These are phyloP conservation scores for Lentinula guzmanii DNA, from an alignment of 768 basidiomycete genomes.

Conservation along the genomic window DNA sequence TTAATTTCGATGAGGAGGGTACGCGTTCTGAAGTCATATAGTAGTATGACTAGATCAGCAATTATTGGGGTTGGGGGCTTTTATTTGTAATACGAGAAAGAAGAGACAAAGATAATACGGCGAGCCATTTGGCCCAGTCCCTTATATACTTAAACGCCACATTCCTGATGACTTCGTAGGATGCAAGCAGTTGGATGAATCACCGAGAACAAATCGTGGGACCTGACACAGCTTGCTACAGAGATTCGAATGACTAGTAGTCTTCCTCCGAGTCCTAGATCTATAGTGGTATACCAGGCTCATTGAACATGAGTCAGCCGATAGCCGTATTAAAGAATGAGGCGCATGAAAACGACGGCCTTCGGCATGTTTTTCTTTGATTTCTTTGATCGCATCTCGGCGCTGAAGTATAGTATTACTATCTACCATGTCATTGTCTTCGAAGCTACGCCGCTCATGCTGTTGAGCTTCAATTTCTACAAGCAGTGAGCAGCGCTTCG, in stretches of 20 bases:
- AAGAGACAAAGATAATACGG: background rate
- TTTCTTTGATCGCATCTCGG: no score
- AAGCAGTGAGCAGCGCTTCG: no score
- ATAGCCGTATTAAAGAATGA: background rate
- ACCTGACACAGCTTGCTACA: background rate
- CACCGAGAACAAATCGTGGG: background rate
- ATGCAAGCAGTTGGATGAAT: background rate
- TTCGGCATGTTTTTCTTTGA: background rate
- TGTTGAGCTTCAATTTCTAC: no score
- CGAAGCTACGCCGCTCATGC: no score
- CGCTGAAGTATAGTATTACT: no score
- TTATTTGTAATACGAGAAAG: background rate
- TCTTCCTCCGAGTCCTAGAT: background rate
- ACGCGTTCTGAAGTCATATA: constrained; percentile 1
- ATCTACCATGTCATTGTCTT: no score
- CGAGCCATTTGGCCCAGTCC: background rate
- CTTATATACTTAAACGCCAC: background rate
- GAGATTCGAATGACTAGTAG: background rate
- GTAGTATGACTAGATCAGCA: background rate
- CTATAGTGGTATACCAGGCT: background rate
- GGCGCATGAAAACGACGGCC: background rate
- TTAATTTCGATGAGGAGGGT: background rate
- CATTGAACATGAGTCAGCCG: background rate
- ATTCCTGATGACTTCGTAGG: background rate
- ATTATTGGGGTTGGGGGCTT: background rate